Evolutionary conservation across 371 early-diverging fungal species (phyloP), one percentile per base, ranked within the genome.

Genomic region (Rhizomucor miehei): DNA sequence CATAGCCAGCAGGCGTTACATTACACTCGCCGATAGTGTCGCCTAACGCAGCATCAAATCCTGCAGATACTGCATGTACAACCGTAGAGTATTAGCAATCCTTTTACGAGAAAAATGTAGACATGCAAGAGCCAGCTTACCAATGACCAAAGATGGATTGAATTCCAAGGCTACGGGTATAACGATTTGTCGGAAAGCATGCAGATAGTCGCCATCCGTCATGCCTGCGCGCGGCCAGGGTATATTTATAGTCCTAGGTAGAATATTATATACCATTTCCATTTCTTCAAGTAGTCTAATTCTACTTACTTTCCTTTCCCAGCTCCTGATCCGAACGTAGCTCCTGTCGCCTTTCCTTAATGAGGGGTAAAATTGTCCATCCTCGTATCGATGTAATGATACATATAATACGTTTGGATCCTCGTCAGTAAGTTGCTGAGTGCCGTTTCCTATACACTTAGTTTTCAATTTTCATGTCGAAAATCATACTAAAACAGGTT

Each of bases 1-100:
- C 91, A 65, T 86, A 97, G 6, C 91, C 90, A 4, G 69, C 79
- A 0, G 95, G 95, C 1, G 92, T 84, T 2, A 97, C 89, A 14
- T 81, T 54, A 59, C 91, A 93, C 56, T 81, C 81, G 13, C 97
- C 97, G 29, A 95, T 81, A 19, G 85, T 88, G 62, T 97, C 97
- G 34, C 89, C 83, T 56, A 54, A 20, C 1, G 94, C 95, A 2
- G 94, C 93, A 67, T 97, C 97, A 58, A 95, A 97, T 1, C 97
- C 97, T 34, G 92, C 87, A 3, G 92, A 88, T 9, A 93, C 90
- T 80, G 54, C 24, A 14, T n/a, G 13, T 48, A 20, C n/a, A n/a
- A n/a, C n/a, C n/a, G n/a, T n/a, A n/a, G n/a, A n/a, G n/a, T n/a
- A n/a, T n/a, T n/a, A n/a, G n/a, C n/a, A n/a, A n/a, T n/a, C n/a